phyloP scores from a whole-genome alignment of 139 green algal genomes.

The Chlorella sp. region DNA sequence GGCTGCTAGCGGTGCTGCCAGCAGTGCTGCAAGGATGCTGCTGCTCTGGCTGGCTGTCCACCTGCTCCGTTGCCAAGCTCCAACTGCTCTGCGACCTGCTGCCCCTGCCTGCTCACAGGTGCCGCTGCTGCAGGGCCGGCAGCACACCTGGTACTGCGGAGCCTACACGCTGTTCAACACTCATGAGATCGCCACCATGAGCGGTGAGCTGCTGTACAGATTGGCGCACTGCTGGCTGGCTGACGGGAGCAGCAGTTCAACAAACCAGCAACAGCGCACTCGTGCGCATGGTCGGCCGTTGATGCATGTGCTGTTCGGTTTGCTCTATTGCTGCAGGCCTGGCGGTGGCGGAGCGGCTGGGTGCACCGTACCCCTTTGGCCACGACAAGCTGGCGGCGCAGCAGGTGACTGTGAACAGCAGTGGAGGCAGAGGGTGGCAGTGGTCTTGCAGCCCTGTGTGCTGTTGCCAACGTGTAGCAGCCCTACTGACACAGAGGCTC shows the following conservation, averaged over 20 bases:
- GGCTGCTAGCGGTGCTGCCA: too few relatives aligned
- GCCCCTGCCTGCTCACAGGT: conserved; percentile 24
- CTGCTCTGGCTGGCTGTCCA: neutral
- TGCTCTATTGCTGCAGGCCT: conserved; percentile 43
- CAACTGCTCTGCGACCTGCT: neutral
- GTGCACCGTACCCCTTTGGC: conserved; percentile 72
- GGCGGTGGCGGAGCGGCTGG: conserved; percentile 70
- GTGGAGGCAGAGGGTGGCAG: neutral
- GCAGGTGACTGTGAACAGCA: conserved; percentile 39
- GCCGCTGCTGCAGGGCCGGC: conserved; percentile 60
- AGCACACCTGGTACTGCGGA: conserved; percentile 62
- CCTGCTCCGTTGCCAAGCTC: too few relatives aligned
- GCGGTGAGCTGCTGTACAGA: neutral
- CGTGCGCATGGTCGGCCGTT: too few relatives aligned
- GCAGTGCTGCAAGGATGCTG: neutral
- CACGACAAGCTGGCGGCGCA: conserved; percentile 62
- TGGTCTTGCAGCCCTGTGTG: neutral
- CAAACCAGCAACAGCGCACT: neutral
- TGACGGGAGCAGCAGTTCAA: too few relatives aligned
- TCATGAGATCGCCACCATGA: conserved; percentile 75
- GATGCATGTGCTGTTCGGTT: too few relatives aligned
- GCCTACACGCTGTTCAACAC: conserved; percentile 77
- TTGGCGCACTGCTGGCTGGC: neutral
- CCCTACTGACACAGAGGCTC: too few relatives aligned
- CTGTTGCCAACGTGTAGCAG: too few relatives aligned